Evolutionary conservation across 768 basidiomycete genomes (phyloP).

Genomic region (Trametes cinnabarina): DNA sequence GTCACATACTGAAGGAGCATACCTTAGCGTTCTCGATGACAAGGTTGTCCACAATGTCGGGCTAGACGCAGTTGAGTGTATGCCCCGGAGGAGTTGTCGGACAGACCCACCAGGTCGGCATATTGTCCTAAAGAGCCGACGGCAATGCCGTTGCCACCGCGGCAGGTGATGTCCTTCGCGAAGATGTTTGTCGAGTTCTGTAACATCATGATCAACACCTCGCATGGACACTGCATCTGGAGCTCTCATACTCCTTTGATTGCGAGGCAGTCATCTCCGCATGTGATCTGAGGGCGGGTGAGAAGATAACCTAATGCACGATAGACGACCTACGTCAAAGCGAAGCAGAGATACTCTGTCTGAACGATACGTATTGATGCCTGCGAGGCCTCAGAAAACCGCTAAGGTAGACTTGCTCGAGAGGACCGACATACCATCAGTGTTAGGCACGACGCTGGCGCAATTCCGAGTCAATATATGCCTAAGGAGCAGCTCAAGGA

Average conservation of each 20-base stretch:
- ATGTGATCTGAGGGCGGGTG: slow-evolving; percentile 38
- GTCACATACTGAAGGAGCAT: neutral
- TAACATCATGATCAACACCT: neutral
- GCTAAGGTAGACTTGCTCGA: neutral
- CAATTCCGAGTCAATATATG: neutral
- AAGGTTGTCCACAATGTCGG: slow-evolving; percentile 52
- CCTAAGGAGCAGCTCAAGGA: slow-evolving; percentile 12
- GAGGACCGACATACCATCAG: slow-evolving; percentile 42
- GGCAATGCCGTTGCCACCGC: slow-evolving; percentile 62
- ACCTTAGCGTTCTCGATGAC: slow-evolving; percentile 48
- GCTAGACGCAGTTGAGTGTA: slow-evolving; percentile 29
- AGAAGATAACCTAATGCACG: neutral
- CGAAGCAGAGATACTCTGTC: slow-evolving; percentile 47
- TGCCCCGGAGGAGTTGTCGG: neutral
- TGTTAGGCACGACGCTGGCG: slow-evolving; percentile 54
- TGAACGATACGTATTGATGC: slow-evolving; percentile 56
- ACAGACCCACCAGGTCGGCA: slow-evolving; percentile 41
- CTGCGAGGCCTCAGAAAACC: slow-evolving; percentile 24
- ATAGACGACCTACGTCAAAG: slow-evolving; percentile 42
- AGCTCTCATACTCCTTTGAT: slow-evolving; percentile 51
- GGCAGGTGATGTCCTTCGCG: slow-evolving; percentile 48
- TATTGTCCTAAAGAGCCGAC: slow-evolving; percentile 62
- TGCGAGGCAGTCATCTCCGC: slow-evolving; percentile 60
- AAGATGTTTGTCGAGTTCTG: slow-evolving; percentile 57
- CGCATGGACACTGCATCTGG: neutral